Percentiles rank a stretch among this genome's conserved stretches.
Conservation (phyloP, 768 basidiomycete genomes). For the Suillus fuscotomentosus region DNA sequence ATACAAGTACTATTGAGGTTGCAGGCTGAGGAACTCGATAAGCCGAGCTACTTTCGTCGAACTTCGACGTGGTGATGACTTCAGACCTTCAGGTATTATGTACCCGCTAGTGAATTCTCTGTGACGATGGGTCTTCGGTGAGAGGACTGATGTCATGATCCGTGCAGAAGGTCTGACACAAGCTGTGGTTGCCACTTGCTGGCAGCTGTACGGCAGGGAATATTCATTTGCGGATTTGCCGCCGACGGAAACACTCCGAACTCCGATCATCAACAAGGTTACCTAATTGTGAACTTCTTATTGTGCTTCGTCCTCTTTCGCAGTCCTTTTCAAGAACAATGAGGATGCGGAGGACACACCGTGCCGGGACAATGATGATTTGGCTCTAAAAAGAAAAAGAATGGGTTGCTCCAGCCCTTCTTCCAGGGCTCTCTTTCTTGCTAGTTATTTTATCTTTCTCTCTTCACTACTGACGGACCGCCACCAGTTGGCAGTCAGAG, state of each 20-base stretch:
- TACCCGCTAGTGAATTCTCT: neutral
- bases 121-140: neutral
- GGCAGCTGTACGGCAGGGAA: neutral
- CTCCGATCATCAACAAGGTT: neutral
- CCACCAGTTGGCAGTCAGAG: constrained; percentile 2
- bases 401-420: constrained; percentile 5
- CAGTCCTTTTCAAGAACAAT: constrained; percentile 23
- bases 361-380: constrained; percentile 11
- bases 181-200: neutral
- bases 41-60: too few species aligned
- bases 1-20: too few species aligned
- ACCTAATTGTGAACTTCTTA: constrained; percentile 25
- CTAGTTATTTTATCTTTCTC: constrained; percentile 4
- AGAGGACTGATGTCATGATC: neutral
- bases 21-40: too few species aligned
- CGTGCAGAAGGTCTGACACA: neutral
- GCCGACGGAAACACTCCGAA: neutral
- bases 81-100: neutral
- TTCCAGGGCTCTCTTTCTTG: constrained; percentile 13
- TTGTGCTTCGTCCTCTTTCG: constrained; percentile 16
- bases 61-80: neutral
- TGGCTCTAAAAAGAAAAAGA: constrained; percentile 22
- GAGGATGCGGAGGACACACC: constrained; percentile 8
- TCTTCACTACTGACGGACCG: constrained; percentile 13
- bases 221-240: neutral